These are phyloP conservation scores for Candida peoriensis DNA, from an alignment of 805 yeast species.

Conservation along the genomic window DNA sequence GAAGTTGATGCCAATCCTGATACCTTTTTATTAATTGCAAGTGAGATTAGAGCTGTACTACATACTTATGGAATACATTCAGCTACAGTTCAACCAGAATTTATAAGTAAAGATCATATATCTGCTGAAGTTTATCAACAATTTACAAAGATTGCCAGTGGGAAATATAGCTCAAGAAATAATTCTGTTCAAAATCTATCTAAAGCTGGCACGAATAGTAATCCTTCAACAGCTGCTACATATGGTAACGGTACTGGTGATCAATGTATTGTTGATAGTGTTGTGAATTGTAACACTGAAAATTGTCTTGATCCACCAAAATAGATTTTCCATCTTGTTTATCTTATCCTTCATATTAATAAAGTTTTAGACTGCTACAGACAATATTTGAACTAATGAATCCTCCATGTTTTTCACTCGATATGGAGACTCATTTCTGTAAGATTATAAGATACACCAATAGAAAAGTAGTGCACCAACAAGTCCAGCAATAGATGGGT, in stretches of 20 bases:
- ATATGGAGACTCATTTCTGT: too few relatives aligned
- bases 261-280: constrained; percentile 47
- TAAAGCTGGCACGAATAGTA: constrained; percentile 9
- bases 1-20: constrained; percentile 63
- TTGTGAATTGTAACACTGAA: constrained; percentile 44
- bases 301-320: constrained; percentile 38
- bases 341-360: too few relatives aligned
- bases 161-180: constrained; percentile 22
- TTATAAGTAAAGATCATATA: constrained; percentile 32
- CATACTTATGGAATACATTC: constrained; percentile 86
- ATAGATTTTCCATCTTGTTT: too few relatives aligned
- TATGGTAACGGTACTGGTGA: constrained; percentile 31
- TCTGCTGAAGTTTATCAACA: constrained; percentile 29
- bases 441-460: too few relatives aligned
- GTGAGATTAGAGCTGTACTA: constrained; percentile 69
- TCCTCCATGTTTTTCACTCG: too few relatives aligned
- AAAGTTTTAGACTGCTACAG: too few relatives aligned
- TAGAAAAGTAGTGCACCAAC: too few relatives aligned
- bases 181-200: constrained; percentile 11
- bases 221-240: constrained; percentile 20
- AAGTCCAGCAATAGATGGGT: too few relatives aligned
- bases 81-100: constrained; percentile 96
- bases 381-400: too few relatives aligned
- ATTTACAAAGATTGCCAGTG: constrained; percentile 30
- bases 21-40: constrained; percentile 64